Evolutionary conservation across 352 stramenopile species (phyloP), one percentile per base, ranked within the genome.

Genomic region (Phytophthora tubulina): DNA sequence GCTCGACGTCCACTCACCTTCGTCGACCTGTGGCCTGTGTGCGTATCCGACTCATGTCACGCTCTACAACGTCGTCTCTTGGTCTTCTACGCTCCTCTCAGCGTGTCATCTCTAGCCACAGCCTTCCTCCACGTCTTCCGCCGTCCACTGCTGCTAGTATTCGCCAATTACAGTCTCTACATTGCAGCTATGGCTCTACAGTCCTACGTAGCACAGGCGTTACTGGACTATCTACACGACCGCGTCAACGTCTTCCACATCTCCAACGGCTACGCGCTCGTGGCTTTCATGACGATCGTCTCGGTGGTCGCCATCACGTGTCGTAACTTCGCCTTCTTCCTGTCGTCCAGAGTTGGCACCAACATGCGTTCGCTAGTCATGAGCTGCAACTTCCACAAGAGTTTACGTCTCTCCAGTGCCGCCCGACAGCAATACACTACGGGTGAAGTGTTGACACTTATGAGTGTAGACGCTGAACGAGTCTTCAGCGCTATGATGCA

Each of bases 331-430:
- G 70, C 58, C 51, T 76, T 76, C 57, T 79, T 75, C 58, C 8
- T 81, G 32, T 59, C 73, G 36, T 76, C 66, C 6, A 57, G 73
- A 3, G 54, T 72, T 1, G 76, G 76, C 15, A 35, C 51, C 39
- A 81, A 83, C 53, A 60, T 70, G 49, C 75, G 75, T 36, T 70
- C 62, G 14, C 54, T 80, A 11, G 60, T 73, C 21, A 80, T 82
- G 76, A 68, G 58, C 41, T 53, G 42, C 48, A 63, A 80, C 35
- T 82, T 73, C 54, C 46, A 73, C 10, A 82, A 82, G 42, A 70
- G 84, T 85, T 11, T 97, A 86, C 92, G 62, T 58, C 86, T 54
- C 46, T 96, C 33, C 31, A 85, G 31, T 53, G 86, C 10, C 59
- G 78, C 46, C 27, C 52, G 62, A 42, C 68, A 76, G 51, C 36